These are phyloP conservation scores for Ocimum tenuiflorum DNA, from an alignment of 257 asterid genomes.

Conservation along the genomic window DNA sequence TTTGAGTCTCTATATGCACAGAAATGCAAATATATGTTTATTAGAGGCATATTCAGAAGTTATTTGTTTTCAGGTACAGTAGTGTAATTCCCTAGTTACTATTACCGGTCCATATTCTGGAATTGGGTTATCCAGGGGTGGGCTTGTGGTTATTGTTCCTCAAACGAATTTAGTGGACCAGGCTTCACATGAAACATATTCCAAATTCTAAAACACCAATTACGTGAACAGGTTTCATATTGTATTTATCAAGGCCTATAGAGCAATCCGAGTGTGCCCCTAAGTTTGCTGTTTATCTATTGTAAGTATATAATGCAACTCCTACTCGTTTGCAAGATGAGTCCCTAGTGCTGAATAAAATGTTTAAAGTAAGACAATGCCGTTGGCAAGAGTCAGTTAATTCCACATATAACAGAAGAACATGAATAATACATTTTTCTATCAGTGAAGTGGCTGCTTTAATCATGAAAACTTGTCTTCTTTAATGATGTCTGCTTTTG, in stretches of 20 bases:
- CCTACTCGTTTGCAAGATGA: constrained; percentile 1
- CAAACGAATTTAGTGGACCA: background rate
- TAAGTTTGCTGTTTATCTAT: background rate
- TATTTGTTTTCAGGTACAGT: background rate
- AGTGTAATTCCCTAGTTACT: background rate
- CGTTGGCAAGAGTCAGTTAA: background rate
- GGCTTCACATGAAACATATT: background rate
- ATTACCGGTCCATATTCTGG: background rate
- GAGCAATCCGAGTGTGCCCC: background rate
- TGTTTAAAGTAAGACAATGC: background rate
- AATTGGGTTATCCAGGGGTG: background rate
- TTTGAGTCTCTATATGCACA: background rate
- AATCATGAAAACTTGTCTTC: constrained; percentile 1
- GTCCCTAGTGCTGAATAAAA: background rate
- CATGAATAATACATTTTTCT: background rate
- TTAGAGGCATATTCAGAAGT: background rate
- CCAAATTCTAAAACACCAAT: background rate
- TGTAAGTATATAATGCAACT: constrained; percentile 1
- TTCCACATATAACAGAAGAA: background rate
- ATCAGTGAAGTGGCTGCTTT: background rate
- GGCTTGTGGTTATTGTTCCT: background rate
- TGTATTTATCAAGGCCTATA: background rate
- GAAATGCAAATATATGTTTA: background rate
- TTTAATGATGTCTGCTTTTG: constrained; percentile 6
- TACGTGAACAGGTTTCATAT: background rate